A percentile compares a stretch with the other conserved stretches of the same genome.
phyloP scores from a whole-genome alignment of 2,329 filamentous ascomycete genomes.

The Colletotrichum australisinense region DNA sequence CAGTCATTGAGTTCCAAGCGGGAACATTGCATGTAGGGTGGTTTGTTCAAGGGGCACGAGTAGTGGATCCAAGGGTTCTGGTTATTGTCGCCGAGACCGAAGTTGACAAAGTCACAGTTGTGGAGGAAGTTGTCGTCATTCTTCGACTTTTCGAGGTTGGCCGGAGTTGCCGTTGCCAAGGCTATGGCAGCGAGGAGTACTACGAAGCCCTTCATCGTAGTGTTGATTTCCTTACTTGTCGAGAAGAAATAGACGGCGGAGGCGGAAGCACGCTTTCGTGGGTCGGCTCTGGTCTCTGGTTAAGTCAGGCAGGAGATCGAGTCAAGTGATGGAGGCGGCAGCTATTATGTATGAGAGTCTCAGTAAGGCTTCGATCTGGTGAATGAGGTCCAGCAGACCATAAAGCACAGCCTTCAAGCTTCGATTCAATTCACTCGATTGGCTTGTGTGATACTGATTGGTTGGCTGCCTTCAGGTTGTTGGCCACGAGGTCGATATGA shows the following conservation, averaged over 20 bases:
- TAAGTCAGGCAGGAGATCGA: not conserved
- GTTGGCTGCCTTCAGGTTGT: not conserved
- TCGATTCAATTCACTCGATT: not conserved
- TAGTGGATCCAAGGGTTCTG: not conserved
- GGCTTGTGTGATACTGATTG: not conserved
- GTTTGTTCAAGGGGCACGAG: not conserved
- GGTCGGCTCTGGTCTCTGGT: not conserved
- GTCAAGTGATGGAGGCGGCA: not conserved
- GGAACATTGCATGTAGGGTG: not conserved
- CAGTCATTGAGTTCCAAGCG: not conserved
- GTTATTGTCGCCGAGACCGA: not conserved
- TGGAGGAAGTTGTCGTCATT: not conserved
- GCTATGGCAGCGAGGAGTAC: not conserved
- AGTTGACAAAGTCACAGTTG: not conserved
- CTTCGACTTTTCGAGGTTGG: not conserved
- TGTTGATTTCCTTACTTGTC: not conserved
- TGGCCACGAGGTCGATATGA: too few relatives aligned
- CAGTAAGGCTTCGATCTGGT: not conserved
- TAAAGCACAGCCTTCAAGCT: not conserved
- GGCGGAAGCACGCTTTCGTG: not conserved
- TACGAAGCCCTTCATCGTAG: not conserved
- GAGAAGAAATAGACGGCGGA: too few relatives aligned
- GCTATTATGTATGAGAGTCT: not conserved
- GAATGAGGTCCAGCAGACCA: not conserved
- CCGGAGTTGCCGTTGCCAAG: not conserved